Percentiles rank a stretch among this genome's conserved stretches.
Conservation (phyloP, 2,329 filamentous ascomycete species). For the Tolypocladium album region DNA sequence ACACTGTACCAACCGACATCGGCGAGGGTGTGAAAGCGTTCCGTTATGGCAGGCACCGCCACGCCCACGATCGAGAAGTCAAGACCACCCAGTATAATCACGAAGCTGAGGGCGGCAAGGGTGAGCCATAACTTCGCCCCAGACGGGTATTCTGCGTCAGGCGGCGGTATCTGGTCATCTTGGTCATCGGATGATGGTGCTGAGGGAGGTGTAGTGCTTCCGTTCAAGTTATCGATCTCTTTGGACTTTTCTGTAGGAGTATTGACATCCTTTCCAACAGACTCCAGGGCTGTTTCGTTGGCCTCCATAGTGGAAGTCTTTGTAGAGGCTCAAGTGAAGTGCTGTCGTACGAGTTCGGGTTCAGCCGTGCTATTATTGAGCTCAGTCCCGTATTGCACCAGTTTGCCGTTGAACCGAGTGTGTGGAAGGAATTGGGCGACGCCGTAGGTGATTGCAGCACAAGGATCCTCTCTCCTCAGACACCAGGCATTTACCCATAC, state of each 20-base stretch:
- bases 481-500: not conserved
- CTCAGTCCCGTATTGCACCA: not conserved
- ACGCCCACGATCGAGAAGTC: slow-evolving; percentile 14
- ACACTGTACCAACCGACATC: slow-evolving; percentile 14
- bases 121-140: not conserved
- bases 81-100: slow-evolving; percentile 6
- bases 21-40: slow-evolving; percentile 12
- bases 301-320: not conserved
- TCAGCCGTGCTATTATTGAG: not conserved
- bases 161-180: not conserved
- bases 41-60: slow-evolving; percentile 14
- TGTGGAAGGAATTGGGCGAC: not conserved
- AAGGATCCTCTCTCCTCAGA: not conserved
- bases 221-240: not conserved
- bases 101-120: not conserved
- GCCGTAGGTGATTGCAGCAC: not conserved
- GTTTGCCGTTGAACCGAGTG: not conserved
- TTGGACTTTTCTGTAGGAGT: not conserved
- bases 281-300: not conserved
- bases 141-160: not conserved
- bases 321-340: not conserved
- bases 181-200: not conserved
- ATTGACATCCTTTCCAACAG: not conserved
- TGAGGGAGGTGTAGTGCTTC: not conserved
- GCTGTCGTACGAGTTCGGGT: not conserved